phyloP scores from a whole-genome alignment of 495 filamentous ascomycete genomes.

The Hypoxylon cercidicola region DNA sequence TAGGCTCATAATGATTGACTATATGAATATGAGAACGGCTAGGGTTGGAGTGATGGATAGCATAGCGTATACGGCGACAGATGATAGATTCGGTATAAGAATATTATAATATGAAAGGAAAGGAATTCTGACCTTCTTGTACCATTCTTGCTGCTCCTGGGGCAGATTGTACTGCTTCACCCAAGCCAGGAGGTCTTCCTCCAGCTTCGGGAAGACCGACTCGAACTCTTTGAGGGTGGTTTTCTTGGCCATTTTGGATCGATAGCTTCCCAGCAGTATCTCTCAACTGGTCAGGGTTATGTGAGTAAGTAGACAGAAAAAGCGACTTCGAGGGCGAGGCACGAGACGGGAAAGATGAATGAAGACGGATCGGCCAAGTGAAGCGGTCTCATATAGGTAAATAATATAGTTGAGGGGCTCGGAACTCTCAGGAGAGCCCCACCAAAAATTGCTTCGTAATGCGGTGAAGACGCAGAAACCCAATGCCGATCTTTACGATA shows the following conservation, averaged over 20 bases:
- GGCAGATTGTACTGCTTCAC: slow-evolving; percentile 84
- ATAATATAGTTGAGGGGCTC: background rate
- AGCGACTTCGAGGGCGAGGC: background rate
- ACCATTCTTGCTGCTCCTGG: slow-evolving; percentile 85
- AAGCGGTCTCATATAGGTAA: background rate
- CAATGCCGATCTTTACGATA: background rate
- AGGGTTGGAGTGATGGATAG: too few relatives aligned
- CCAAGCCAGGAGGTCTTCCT: slow-evolving; percentile 79
- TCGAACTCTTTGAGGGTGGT: slow-evolving; percentile 88
- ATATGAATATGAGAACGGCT: slow-evolving; percentile 16
- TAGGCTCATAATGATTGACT: slow-evolving; percentile 34
- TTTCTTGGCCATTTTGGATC: slow-evolving; percentile 65
- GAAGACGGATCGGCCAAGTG: background rate
- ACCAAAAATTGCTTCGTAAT: background rate
- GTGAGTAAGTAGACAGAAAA: background rate
- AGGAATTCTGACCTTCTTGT: slow-evolving; percentile 71
- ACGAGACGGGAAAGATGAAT: background rate
- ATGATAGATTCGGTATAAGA: slow-evolving; percentile 16
- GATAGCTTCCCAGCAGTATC: background rate
- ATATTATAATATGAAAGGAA: background rate
- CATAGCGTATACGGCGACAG: too few relatives aligned
- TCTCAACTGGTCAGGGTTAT: background rate
- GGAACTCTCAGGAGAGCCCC: background rate
- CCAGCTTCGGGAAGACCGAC: slow-evolving; percentile 80
- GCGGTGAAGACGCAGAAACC: background rate